Evolutionary conservation across 2,329 filamentous ascomycete species (phyloP).

Genomic region (Setomelanomma holmii): DNA sequence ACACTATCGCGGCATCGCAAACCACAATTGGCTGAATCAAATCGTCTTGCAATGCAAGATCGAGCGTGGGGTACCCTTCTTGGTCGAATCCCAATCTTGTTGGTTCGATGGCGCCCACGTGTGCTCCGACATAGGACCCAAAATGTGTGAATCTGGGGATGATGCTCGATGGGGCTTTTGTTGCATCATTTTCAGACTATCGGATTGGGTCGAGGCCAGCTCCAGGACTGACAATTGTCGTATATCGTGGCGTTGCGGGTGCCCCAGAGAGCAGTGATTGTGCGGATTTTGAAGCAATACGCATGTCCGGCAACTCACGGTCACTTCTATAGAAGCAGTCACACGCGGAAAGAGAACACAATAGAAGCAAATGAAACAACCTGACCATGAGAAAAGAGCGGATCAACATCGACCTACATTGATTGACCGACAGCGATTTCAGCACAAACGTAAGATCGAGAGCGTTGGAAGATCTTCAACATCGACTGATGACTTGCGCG

Average conservation of each 20-base stretch:
- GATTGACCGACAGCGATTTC: too few species aligned
- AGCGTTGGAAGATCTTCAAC: too few species aligned
- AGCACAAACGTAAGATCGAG: too few species aligned
- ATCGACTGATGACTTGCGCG: too few species aligned
- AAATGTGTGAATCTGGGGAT: neutral
- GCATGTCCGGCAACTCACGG: too few species aligned
- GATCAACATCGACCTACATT: too few species aligned
- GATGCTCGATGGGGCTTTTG: constrained; percentile 1
- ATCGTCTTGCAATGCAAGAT: neutral
- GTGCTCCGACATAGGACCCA: neutral
- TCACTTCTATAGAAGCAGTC: too few species aligned
- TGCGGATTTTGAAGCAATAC: too few species aligned
- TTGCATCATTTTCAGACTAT: neutral
- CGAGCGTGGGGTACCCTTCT: neutral
- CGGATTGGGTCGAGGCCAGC: neutral
- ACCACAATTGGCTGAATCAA: neutral
- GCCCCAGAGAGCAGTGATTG: too few species aligned
- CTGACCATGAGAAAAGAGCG: too few species aligned
- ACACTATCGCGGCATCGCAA: neutral
- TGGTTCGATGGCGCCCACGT: neutral
- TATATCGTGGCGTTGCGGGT: neutral
- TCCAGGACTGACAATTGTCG: neutral
- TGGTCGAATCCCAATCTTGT: neutral
- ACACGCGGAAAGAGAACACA: too few species aligned
- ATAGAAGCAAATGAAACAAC: too few species aligned